Conservation (phyloP, 2,329 filamentous ascomycete genomes). For the Stylonectria norvegica region DNA sequence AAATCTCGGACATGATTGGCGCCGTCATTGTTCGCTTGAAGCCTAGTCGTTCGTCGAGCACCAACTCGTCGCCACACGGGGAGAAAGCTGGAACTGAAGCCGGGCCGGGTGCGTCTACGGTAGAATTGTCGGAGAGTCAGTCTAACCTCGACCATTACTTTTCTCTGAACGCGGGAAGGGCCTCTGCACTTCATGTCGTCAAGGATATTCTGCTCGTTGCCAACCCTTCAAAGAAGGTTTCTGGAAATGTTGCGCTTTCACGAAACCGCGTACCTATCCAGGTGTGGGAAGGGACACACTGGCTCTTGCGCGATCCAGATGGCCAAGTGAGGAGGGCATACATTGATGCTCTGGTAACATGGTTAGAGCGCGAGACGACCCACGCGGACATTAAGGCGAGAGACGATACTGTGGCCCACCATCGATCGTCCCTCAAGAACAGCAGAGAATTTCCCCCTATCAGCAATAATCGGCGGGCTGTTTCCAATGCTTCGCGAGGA, state of each 20-base stretch:
- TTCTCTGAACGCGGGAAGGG: conserved; percentile 52
- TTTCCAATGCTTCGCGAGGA: conserved; percentile 66
- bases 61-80: conserved; percentile 41
- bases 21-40: conserved; percentile 76
- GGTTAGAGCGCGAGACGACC: conserved; percentile 78
- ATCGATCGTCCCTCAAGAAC: conserved; percentile 42
- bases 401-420: conserved; percentile 51
- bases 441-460: conserved; percentile 38
- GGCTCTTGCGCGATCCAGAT: conserved; percentile 79
- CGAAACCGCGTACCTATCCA: conserved; percentile 73
- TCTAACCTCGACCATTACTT: conserved; percentile 50
- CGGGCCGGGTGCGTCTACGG: conserved; percentile 30
- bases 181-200: conserved; percentile 70
- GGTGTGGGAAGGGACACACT: conserved; percentile 96
- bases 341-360: conserved; percentile 75
- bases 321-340: conserved; percentile 80
- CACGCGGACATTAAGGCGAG: conserved; percentile 59
- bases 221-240: conserved; percentile 61
- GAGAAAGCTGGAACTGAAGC: conserved; percentile 44
- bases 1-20: conserved; percentile 90
- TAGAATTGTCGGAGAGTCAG: conserved; percentile 44
- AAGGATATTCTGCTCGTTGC: conserved; percentile 80
- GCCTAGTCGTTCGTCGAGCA: conserved; percentile 50
- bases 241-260: conserved; percentile 60
- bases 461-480: conserved; percentile 53